A percentile compares a stretch with the other conserved stretches of the same genome.
Conservation (phyloP, 177 flowering plant species). For the Vitis hybrid region DNA sequence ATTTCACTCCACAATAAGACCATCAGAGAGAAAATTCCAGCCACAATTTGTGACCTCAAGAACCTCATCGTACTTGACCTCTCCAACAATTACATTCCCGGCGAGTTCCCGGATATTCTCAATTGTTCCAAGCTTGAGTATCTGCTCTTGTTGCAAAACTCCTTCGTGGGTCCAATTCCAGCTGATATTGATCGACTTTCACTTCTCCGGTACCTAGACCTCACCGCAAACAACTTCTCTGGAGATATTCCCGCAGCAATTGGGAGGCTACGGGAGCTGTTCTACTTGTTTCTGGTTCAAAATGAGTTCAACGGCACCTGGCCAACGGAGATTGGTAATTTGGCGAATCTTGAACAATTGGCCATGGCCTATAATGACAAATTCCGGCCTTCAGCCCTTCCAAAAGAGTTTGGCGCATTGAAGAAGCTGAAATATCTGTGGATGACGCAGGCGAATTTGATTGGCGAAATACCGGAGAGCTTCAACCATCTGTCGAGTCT, state of each 20-base stretch:
- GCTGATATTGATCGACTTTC: constrained; percentile 26
- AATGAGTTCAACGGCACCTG: constrained; percentile 37
- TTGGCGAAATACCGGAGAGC: constrained; percentile 36
- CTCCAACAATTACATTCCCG: constrained; percentile 31
- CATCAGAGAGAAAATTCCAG: constrained; percentile 30
- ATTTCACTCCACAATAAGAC: constrained; percentile 18
- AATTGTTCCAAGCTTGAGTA: constrained; percentile 36
- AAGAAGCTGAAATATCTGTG: constrained; percentile 28
- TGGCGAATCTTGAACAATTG: constrained; percentile 31
- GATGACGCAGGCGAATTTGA: constrained; percentile 31
- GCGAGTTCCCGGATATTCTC: constrained; percentile 30
- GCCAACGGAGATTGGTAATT: constrained; percentile 35
- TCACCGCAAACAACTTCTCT: constrained; percentile 44
- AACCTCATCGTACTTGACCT: constrained; percentile 34
- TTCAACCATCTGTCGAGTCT: constrained; percentile 24
- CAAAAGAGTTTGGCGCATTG: constrained; percentile 28
- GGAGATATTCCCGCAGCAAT: constrained; percentile 39
- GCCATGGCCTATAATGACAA: constrained; percentile 26
- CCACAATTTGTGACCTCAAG: constrained; percentile 30
- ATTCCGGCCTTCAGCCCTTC: constrained; percentile 20
- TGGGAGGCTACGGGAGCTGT: constrained; percentile 20
- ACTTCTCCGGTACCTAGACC: constrained; percentile 26
- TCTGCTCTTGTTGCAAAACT: constrained; percentile 41
- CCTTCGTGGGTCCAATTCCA: constrained; percentile 44
- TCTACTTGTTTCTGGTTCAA: constrained; percentile 11